Evolutionary conservation across 345 rosid genomes (phyloP).

Genomic region (Boechera retrofracta): DNA sequence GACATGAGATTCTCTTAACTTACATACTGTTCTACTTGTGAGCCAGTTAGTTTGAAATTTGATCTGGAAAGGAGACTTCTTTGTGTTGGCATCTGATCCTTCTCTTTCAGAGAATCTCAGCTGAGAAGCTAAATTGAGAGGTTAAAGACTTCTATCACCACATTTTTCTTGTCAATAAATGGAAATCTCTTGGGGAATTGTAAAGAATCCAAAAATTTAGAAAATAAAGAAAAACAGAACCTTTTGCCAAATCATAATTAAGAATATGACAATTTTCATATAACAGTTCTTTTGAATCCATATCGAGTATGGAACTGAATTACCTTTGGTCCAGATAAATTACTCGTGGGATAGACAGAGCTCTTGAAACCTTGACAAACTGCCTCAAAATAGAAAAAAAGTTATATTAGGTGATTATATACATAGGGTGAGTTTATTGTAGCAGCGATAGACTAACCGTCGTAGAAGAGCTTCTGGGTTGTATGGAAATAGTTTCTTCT

Average conservation of each 20-base stretch:
- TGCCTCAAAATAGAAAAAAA: constrained; percentile 40
- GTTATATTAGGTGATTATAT: neutral
- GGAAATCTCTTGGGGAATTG: neutral
- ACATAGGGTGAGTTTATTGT: neutral
- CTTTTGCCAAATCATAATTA: neutral
- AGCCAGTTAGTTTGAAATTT: constrained; percentile 16
- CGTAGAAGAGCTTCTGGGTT: constrained; percentile 78
- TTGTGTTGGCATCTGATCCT: constrained; percentile 42
- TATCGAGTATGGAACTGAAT: constrained; percentile 16
- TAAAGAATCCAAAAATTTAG: neutral
- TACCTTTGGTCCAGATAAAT: constrained; percentile 31
- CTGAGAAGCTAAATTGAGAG: constrained; percentile 20
- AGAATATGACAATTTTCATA: constrained; percentile 4
- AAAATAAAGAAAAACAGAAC: neutral
- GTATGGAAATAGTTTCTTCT: constrained; percentile 75
- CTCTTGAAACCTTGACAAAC: constrained; percentile 60
- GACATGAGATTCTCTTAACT: constrained; percentile 37
- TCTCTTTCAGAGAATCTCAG: constrained; percentile 36
- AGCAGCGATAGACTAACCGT: constrained; percentile 48
- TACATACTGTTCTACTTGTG: constrained; percentile 18
- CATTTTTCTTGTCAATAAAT: neutral
- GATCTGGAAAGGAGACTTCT: constrained; percentile 32
- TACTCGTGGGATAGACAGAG: constrained; percentile 49
- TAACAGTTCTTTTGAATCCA: neutral
- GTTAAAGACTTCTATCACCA: constrained; percentile 12